Evolutionary conservation across 2,329 filamentous ascomycete genomes (phyloP).

Genomic region (Moelleriella libera): DNA sequence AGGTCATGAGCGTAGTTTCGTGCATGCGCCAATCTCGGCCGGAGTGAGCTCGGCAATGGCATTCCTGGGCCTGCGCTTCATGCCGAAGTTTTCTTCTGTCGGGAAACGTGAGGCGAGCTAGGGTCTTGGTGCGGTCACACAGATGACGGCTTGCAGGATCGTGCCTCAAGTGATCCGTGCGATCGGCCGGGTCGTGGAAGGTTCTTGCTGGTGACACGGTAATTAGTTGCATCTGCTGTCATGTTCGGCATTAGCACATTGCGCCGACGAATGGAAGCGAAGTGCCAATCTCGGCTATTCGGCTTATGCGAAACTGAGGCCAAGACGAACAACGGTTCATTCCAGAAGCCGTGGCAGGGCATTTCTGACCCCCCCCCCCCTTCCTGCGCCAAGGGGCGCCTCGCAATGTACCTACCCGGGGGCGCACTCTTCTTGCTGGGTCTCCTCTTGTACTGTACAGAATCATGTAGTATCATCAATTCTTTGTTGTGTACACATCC

Average conservation of each 20-base stretch:
- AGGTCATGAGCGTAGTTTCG: background rate
- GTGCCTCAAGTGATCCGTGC: too few relatives aligned
- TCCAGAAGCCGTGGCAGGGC: too few relatives aligned
- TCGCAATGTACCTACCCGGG: too few relatives aligned
- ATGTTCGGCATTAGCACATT: background rate
- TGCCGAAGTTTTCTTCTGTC: background rate
- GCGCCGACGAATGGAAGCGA: slow-evolving; percentile 1
- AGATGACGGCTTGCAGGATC: background rate
- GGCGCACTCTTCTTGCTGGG: too few relatives aligned
- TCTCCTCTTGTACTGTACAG: too few relatives aligned
- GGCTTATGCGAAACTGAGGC: background rate
- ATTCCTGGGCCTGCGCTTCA: too few relatives aligned
- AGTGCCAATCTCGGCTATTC: slow-evolving; percentile 1
- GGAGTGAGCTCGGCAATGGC: too few relatives aligned
- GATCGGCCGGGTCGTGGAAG: background rate
- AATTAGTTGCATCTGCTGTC: background rate
- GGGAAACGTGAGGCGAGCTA: slow-evolving; percentile 1
- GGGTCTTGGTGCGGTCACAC: background rate
- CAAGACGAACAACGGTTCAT: background rate
- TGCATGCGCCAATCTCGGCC: too few relatives aligned
- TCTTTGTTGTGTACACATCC: too few relatives aligned
- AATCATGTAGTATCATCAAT: too few relatives aligned
- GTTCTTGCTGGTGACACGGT: background rate
- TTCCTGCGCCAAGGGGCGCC: too few relatives aligned
- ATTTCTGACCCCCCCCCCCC: too few relatives aligned